Evolutionary conservation across 306 rosid genomes (phyloP), one percentile per base, ranked within the genome.

Genomic region (Pachyrhizus erosus): DNA sequence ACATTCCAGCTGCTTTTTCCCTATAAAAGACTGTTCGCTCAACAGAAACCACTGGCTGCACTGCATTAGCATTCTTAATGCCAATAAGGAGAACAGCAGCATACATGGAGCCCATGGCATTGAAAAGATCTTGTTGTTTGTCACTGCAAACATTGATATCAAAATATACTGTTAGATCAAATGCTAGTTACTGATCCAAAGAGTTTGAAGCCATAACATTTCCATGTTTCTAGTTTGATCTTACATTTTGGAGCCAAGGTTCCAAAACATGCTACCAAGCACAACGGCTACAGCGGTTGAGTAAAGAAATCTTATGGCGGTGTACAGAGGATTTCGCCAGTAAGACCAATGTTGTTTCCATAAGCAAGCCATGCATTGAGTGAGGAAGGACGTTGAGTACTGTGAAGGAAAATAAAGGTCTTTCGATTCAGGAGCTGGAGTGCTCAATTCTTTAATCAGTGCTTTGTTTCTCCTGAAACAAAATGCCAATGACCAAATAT

Each of bases 61-160:
- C 91, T 18, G 85, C 10, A 71, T 70, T 79, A 31, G 83, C 70
- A 74, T 90, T 90, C 79, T 84, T 88, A 6, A 90, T 13, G 57
- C 91, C 93, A 21, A 90, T 37, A 31, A 90, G 84, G 49, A 90
- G 89, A 76, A 90, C 90, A n/a, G 93, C 84, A 62, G 90, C 87
- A 86, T 90, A 90, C 93, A 88, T 90, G 40, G 91, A 90, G 7
- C 93, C 93, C 86, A 90, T 88, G 21, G 91, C 91, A 82, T 90
- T 86, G 17, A 88, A 84, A 62, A 90, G 84, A 75, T 88, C 88
- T 76, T 80, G 89, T 64, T 82, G 83, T 24, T 77, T 84, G 13
- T 39, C 64, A 54, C 90, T 87, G 80, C 67, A 79, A 64, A 49
- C 24, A 42, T 81, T 39, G 20, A 72, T 67, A 61, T 37, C 61